phyloP scores from a whole-genome alignment of 2,329 filamentous ascomycete genomes.

The Hypoxylon sp. region DNA sequence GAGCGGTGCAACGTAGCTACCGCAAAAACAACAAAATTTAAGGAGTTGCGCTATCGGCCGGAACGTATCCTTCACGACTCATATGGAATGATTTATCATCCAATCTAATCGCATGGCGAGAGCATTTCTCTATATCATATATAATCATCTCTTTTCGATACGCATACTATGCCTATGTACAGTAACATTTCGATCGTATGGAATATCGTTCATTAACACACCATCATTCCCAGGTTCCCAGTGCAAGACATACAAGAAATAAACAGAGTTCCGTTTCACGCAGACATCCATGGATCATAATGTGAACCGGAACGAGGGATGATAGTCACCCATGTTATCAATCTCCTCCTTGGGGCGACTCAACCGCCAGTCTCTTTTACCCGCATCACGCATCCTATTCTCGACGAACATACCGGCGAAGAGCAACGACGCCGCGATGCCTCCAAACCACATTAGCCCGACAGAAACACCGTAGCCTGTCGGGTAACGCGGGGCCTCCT shows the following conservation, averaged over 20 bases:
- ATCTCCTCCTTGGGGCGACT: constrained; percentile 55
- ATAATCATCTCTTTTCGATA: neutral
- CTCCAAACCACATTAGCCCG: constrained; percentile 55
- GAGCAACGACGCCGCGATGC: constrained; percentile 55
- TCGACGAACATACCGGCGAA: constrained; percentile 59
- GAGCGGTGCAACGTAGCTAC: neutral
- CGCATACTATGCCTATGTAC: neutral
- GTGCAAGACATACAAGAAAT: neutral
- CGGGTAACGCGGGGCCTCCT: constrained; percentile 55
- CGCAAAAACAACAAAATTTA: neutral
- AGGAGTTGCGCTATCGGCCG: no score
- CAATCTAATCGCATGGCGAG: constrained; percentile 1
- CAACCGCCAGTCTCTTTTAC: constrained; percentile 62
- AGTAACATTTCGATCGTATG: neutral
- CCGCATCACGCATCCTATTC: constrained; percentile 63
- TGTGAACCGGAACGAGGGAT: constrained; percentile 64
- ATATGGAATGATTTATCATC: constrained; percentile 10
- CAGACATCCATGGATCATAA: constrained; percentile 46
- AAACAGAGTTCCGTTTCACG: neutral
- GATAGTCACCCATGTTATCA: constrained; percentile 66
- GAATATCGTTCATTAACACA: neutral
- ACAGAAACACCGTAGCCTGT: constrained; percentile 57
- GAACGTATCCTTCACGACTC: neutral
- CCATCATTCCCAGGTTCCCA: neutral
- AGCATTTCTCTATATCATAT: constrained; percentile 11